Percentiles rank a stretch among this genome's conserved stretches.
Evolutionary conservation across 2,329 filamentous ascomycete genomes (phyloP).

Genomic region (Colletotrichum orchidophilum): DNA sequence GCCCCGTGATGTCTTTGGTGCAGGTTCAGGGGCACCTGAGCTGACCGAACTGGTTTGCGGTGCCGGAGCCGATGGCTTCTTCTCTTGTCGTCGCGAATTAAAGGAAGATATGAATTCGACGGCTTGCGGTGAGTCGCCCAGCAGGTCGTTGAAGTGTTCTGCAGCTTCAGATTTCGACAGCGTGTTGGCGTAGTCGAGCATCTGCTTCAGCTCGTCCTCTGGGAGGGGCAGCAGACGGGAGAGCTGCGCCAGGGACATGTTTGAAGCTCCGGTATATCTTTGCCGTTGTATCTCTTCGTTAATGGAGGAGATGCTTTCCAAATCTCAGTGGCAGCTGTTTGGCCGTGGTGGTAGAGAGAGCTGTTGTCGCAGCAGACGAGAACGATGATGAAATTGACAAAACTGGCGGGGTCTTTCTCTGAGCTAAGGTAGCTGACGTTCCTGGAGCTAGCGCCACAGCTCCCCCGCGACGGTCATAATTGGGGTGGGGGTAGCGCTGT

Average conservation of each 20-base stretch:
- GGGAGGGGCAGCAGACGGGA: constrained; percentile 85
- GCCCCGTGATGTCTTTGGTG: constrained; percentile 59
- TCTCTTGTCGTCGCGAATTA: constrained; percentile 70
- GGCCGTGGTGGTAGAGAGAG: neutral
- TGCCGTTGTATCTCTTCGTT: neutral
- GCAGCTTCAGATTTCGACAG: constrained; percentile 81
- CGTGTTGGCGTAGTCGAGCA: constrained; percentile 82
- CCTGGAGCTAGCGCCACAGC: constrained; percentile 20
- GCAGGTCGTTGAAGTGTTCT: constrained; percentile 85
- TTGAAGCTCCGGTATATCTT: neutral
- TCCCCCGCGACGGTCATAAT: constrained; percentile 1
- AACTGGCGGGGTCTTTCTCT: neutral
- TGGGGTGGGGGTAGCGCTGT: neutral
- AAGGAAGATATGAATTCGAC: constrained; percentile 84
- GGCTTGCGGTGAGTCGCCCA: constrained; percentile 83
- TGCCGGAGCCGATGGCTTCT: constrained; percentile 41
- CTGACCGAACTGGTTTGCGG: constrained; percentile 15
- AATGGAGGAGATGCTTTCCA: neutral
- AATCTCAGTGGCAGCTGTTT: neutral
- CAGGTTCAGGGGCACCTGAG: constrained; percentile 46
- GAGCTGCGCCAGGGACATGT: constrained; percentile 73
- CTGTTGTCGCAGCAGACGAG: neutral
- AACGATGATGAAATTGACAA: neutral
- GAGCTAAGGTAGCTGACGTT: neutral
- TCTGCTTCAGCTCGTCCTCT: constrained; percentile 82